These are phyloP conservation scores for Gomphus bonarii DNA, from an alignment of 1,284 basidiomycete genomes.

Conservation along the genomic window DNA sequence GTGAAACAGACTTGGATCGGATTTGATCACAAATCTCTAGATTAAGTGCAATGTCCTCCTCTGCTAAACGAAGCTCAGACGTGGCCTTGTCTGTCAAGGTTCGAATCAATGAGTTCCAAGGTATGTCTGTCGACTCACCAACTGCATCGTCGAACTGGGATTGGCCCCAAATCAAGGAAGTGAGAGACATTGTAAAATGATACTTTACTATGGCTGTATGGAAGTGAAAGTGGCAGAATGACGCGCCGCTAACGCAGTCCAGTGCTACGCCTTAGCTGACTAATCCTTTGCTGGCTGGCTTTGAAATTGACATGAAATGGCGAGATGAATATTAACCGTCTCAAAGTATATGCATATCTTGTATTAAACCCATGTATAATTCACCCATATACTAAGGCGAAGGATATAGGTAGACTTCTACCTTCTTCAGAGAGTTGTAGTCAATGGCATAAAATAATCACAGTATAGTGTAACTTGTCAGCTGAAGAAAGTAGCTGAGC, in stretches of 20 bases:
- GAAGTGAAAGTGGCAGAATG: not conserved
- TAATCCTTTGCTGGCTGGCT: not conserved
- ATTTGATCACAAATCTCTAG: conserved; percentile 97
- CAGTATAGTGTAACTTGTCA: too few relatives aligned
- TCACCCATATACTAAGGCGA: too few relatives aligned
- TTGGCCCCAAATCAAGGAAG: conserved; percentile 64
- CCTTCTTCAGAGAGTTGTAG: too few relatives aligned
- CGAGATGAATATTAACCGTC: too few relatives aligned
- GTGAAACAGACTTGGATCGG: conserved; percentile 78
- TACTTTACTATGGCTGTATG: not conserved
- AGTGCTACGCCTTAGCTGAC: not conserved
- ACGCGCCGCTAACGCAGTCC: conserved; percentile 3
- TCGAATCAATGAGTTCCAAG: conserved; percentile 1
- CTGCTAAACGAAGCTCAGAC: conserved; percentile 75
- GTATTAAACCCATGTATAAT: too few relatives aligned
- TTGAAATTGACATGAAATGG: not conserved
- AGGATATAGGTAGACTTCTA: too few relatives aligned
- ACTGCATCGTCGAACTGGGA: conserved; percentile 69
- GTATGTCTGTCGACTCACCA: conserved; percentile 34
- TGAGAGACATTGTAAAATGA: conserved; percentile 28
- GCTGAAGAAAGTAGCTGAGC: too few relatives aligned
- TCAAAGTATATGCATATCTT: too few relatives aligned
- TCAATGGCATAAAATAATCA: too few relatives aligned
- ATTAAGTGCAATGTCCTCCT: conserved; percentile 89
- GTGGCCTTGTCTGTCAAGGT: conserved; percentile 71